These are phyloP conservation scores for Cardiospermum halicacabum DNA, from an alignment of 345 rosid species.

Conservation along the genomic window DNA sequence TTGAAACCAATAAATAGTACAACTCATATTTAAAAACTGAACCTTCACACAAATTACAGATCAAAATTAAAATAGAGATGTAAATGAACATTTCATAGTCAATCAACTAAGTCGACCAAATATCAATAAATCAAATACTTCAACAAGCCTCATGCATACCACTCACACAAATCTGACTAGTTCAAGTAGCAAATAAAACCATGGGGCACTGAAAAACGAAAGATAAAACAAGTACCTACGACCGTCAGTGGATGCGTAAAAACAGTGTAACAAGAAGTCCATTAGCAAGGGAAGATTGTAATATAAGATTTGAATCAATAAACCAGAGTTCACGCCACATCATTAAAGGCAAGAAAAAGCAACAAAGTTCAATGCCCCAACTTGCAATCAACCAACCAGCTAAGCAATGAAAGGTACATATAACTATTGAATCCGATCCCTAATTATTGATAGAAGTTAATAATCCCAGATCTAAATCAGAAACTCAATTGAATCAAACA, in stretches of 20 bases:
- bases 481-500: not conserved
- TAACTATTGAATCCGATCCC: not conserved
- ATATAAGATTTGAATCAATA: not conserved
- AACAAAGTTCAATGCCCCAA: not conserved
- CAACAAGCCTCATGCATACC: constrained; percentile 1
- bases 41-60: not conserved
- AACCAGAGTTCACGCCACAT: not conserved
- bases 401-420: constrained; percentile 13
- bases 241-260: not conserved
- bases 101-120: not conserved
- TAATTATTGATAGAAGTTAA: not conserved
- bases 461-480: constrained; percentile 8
- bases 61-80: not conserved
- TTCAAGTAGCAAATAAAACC: not conserved
- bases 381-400: not conserved
- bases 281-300: not conserved
- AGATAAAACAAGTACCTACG: not conserved
- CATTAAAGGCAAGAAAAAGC: not conserved
- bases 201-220: not conserved
- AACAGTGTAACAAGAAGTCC: not conserved
- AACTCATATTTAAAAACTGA: not conserved
- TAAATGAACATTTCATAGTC: not conserved
- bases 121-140: not conserved
- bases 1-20: not conserved
- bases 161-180: constrained; percentile 1